Percentiles rank a stretch among this genome's conserved stretches.
Evolutionary conservation across 2,329 filamentous ascomycete species (phyloP).

Genomic region (Cladophialophora psammophila): DNA sequence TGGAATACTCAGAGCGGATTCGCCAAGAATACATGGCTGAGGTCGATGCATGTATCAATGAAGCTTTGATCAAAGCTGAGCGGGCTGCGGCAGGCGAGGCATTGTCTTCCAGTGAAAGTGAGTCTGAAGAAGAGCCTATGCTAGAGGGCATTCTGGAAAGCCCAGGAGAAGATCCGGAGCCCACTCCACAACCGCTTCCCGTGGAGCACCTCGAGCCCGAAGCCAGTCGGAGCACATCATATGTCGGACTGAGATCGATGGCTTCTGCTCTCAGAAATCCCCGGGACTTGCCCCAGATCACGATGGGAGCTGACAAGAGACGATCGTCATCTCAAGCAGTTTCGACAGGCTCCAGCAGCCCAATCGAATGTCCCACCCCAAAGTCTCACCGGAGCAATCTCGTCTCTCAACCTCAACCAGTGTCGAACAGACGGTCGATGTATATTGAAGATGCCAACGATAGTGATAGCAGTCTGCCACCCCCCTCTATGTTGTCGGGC

Average conservation of each 20-base stretch:
- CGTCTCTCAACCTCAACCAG: constrained; percentile 62
- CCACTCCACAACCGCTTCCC: constrained; percentile 21
- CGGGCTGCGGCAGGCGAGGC: constrained; percentile 86
- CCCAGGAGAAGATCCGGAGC: constrained; percentile 28
- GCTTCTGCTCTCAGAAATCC: constrained; percentile 63
- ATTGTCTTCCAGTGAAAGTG: constrained; percentile 62
- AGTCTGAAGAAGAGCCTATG: constrained; percentile 36
- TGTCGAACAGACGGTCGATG: constrained; percentile 78
- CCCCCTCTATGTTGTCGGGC: constrained; percentile 75
- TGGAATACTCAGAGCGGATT: constrained; percentile 96
- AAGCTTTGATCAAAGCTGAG: constrained; percentile 86
- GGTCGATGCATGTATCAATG: constrained; percentile 94
- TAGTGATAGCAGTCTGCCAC: constrained; percentile 87
- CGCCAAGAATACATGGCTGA: constrained; percentile 90
- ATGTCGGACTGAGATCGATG: constrained; percentile 54
- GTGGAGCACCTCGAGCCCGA: constrained; percentile 27
- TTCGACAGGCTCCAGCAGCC: constrained; percentile 87
- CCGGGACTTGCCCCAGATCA: constrained; percentile 56
- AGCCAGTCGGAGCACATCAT: constrained; percentile 27
- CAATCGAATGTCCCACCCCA: constrained; percentile 87
- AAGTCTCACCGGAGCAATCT: constrained; percentile 75
- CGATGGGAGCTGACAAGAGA: constrained; percentile 52
- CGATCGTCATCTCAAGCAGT: constrained; percentile 69
- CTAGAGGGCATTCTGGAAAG: constrained; percentile 32
- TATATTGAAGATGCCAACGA: constrained; percentile 83